Evolutionary conservation across 257 asterid genomes (phyloP), one percentile per base, ranked within the genome.

Genomic region (Ocimum tenuiflorum): DNA sequence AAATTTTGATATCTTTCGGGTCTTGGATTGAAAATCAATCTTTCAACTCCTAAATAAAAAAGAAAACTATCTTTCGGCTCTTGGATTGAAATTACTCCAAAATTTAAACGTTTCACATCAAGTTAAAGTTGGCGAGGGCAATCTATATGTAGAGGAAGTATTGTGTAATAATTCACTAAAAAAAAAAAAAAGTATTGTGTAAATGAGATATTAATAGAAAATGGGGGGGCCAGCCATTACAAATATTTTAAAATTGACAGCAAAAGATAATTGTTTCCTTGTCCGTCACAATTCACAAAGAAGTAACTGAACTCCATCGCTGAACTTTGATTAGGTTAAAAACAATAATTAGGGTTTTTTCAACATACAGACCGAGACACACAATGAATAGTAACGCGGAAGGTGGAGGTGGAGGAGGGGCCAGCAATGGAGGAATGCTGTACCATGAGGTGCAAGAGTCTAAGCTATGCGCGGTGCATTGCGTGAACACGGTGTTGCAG

Each of bases 391-490:
- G 46, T 6, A 45, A 10, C 39, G 3, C 56, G 23, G 75, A 65
- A 43, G 77, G 58, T 11, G 80, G 75, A 51, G 72, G 55, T 24
- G 58, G 45, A 22, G 65, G 79, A 55, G 86, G 77, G 24, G 78
- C 78, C 47, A 87, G 90, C 85, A 89, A 89, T 64, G 96, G 96
- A 0, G 97, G 97, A 17, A 72, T 94, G 91, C 77, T 94, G 95
- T 94, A 94, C 95, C 99, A 94, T 68, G 99, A 94, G 86, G 96
- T 94, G 77, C 99, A 94, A 75, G 99, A 94, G 81, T 90, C 97
- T 73, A 90, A 90, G 91, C 95, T 94, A 20, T 94, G 99, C 80
- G 97, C 96, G 3, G 95, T 90, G 71, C 99, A 94, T 76, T 94
- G 99, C 82, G 97, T 90, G 23, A 94, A 90, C 84, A 88, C 99